Evolutionary conservation across 768 basidiomycete species (phyloP), one percentile per base, ranked within the genome.

Genomic region (Phanerodontia chrysosporium): DNA sequence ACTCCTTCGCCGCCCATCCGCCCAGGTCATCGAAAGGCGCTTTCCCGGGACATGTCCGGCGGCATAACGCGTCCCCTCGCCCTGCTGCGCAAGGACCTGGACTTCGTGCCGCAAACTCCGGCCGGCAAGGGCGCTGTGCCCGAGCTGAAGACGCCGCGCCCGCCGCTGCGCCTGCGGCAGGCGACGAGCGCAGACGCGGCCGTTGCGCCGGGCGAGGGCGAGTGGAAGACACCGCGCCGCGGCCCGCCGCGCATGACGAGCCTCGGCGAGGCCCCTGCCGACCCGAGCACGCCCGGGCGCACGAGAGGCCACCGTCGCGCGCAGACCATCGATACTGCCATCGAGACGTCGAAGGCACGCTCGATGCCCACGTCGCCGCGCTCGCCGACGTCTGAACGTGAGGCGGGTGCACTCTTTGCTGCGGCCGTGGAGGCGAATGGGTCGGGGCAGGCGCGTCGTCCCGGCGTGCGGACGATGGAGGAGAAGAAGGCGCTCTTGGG

Each of bases 401-500:
- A 7, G 8, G 45, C n/a, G 32, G 32, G 7, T 35, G 32, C 32
- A 35, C 32, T 6, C 32, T 35, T n/a, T n/a, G n/a, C 48, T 7
- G 29, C 22, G 45, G 24, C 24, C 3, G 46, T 22, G 46, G 18
- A 13, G 5, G 46, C 24, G 46, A 5, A 24, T 24, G 46, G 5
- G 5, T 6, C 5, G 10, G 14, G 7, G 14, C 7, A 3, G 24
- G 8, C 46, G 46, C 22, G 46, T 9, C 9, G 27, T 3, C 24
- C 36, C 5, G 53, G 32, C 9, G 36, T 55, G 14, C 35, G 39
- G 49, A 51, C 85, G 45, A 92, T 84, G 45, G 87, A 90, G 59
- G 89, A 94, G 74, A 94, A 94, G 76, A 92, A 88, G 71, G 83
- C 85, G 68, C 70, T 90, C 45, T 67, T 96, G 58, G 88, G 89